These are phyloP conservation scores for Diutina neorugosa DNA, from an alignment of 1,139 yeast genomes.

Conservation along the genomic window DNA sequence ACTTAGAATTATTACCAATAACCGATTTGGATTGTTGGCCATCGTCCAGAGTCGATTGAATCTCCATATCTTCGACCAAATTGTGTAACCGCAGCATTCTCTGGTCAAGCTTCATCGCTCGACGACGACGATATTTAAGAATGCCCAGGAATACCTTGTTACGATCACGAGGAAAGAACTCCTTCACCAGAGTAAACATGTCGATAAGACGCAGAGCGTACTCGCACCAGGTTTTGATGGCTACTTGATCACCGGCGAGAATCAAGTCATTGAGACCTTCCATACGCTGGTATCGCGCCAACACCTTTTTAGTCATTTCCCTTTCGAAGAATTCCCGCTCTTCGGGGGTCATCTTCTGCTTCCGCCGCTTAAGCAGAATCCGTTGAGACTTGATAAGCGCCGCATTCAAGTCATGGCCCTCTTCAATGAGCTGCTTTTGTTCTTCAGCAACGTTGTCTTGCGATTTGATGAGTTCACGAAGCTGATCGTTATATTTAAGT, in stretches of 20 bases:
- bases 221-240: conserved; percentile 73
- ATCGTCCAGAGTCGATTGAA: conserved; percentile 18
- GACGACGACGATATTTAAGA: conserved; percentile 46
- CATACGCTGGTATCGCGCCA: conserved; percentile 54
- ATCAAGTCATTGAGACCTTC: conserved; percentile 44
- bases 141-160: conserved; percentile 60
- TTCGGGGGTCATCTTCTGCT: conserved; percentile 34
- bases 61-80: conserved; percentile 49
- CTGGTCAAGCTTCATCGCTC: conserved; percentile 57
- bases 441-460: conserved; percentile 6
- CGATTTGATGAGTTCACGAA: conserved; percentile 7
- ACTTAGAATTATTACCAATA: conserved; percentile 37
- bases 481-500: background rate
- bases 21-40: conserved; percentile 18
- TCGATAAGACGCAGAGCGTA: conserved; percentile 75
- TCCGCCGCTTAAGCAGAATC: conserved; percentile 7
- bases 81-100: conserved; percentile 56
- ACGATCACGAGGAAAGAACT: conserved; percentile 68
- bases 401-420: conserved; percentile 7
- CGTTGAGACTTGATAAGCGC: conserved; percentile 17
- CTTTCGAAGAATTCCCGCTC: conserved; percentile 48
- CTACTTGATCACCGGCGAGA: conserved; percentile 42
- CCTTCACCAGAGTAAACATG: conserved; percentile 63
- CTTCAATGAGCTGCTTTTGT: conserved; percentile 1
- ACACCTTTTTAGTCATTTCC: conserved; percentile 46